phyloP scores from a whole-genome alignment of 2,329 filamentous ascomycete genomes.

The Ophiosphaerella herpotricha region DNA sequence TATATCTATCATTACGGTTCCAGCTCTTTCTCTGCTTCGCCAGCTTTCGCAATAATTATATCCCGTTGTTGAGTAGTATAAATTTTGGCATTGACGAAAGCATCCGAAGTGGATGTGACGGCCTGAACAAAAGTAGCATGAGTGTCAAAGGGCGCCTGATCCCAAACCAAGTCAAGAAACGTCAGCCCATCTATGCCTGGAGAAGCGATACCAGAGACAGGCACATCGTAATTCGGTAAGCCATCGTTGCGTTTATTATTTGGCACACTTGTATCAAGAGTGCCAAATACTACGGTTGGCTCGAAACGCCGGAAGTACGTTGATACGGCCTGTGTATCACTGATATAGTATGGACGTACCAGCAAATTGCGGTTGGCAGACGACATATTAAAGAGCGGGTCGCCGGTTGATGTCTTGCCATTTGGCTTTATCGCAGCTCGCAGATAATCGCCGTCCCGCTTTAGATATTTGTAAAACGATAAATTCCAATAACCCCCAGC shows the following conservation, averaged over 20 bases:
- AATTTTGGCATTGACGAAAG: slow-evolving; percentile 3
- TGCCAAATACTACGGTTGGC: slow-evolving; percentile 13
- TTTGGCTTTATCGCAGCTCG: slow-evolving; percentile 6
- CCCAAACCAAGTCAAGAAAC: slow-evolving; percentile 19
- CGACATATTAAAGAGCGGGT: slow-evolving; percentile 11
- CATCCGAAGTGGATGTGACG: slow-evolving; percentile 2
- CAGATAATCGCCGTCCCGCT: slow-evolving; percentile 15
- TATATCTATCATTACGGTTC: too few species aligned
- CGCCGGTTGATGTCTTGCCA: slow-evolving; percentile 1
- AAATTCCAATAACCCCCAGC: slow-evolving; percentile 3
- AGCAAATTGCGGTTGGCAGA: slow-evolving; percentile 1
- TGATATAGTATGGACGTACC: slow-evolving; percentile 14
- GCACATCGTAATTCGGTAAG: slow-evolving; percentile 16
- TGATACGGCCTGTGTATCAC: slow-evolving; percentile 6
- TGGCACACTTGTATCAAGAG: slow-evolving; percentile 7
- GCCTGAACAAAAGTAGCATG: slow-evolving; percentile 10
- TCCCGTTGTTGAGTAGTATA: too few species aligned
- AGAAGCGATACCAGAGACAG: slow-evolving; percentile 10
- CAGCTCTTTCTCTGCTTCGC: too few species aligned
- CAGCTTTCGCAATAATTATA: too few species aligned
- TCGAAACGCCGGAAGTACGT: slow-evolving; percentile 17
- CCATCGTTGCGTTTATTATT: slow-evolving; percentile 20
- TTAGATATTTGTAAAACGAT: slow-evolving; percentile 15
- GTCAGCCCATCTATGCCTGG: slow-evolving; percentile 14
- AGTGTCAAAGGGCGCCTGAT: slow-evolving; percentile 14